These are phyloP conservation scores for Diaporthe humulicola DNA, from an alignment of 2,329 filamentous ascomycete species.

Conservation along the genomic window DNA sequence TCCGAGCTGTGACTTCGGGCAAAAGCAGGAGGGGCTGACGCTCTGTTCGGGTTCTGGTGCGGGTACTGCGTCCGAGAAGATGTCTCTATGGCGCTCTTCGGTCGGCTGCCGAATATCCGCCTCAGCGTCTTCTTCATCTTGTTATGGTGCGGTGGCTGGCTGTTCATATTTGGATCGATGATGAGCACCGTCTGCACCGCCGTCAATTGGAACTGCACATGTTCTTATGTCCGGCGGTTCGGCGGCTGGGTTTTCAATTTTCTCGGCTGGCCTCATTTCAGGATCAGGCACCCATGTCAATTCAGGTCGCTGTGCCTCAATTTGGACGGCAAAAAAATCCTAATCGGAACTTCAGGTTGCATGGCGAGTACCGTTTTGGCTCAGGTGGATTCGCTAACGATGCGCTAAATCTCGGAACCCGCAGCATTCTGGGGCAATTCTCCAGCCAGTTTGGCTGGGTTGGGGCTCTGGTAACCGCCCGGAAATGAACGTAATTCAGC, in stretches of 20 bases:
- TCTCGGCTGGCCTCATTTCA: neutral
- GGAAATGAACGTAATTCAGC: conserved; percentile 22
- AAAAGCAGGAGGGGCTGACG: neutral
- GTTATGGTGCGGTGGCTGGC: too few species aligned
- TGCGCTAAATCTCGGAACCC: conserved; percentile 18
- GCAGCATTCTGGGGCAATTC: neutral
- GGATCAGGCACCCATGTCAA: conserved; percentile 5
- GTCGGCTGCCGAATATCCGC: neutral
- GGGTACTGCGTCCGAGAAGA: neutral
- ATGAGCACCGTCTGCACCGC: neutral
- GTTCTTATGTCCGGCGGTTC: neutral
- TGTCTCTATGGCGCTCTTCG: neutral
- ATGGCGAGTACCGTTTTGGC: neutral
- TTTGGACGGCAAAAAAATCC: neutral
- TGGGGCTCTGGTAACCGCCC: neutral
- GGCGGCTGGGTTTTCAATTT: neutral
- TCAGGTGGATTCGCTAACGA: neutral
- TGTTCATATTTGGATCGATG: neutral
- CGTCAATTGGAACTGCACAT: neutral
- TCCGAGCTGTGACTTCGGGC: neutral
- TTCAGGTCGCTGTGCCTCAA: conserved; percentile 8
- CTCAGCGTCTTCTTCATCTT: conserved; percentile 12
- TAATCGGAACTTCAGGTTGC: neutral
- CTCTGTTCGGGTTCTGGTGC: neutral
- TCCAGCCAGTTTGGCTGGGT: neutral